A percentile compares a stretch with the other conserved stretches of the same genome.
phyloP scores from a whole-genome alignment of 2,329 filamentous ascomycete species.

The Colletotrichum chlorophyti region DNA sequence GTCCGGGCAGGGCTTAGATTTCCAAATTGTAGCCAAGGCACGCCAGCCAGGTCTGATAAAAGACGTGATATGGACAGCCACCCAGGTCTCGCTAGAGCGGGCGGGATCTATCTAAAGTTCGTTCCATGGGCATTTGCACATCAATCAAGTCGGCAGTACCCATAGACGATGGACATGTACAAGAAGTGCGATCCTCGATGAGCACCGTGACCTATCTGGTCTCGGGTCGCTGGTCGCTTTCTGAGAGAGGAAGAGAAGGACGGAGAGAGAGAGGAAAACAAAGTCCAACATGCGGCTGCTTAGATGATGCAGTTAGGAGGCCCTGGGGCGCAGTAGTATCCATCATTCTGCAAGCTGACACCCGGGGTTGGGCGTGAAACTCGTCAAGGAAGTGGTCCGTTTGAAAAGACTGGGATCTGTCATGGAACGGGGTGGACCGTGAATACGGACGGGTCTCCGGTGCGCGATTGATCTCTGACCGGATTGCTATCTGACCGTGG shows the following conservation, averaged over 20 bases:
- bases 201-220: too few relatives aligned
- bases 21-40: slow-evolving; percentile 28
- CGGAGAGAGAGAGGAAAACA: background rate
- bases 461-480: slow-evolving; percentile 39
- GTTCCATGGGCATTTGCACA: slow-evolving; percentile 11
- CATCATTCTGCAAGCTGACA: slow-evolving; percentile 51
- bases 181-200: slow-evolving; percentile 10
- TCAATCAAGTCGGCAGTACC: background rate
- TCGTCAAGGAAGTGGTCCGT: slow-evolving; percentile 35
- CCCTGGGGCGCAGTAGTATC: slow-evolving; percentile 37
- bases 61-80: slow-evolving; percentile 19
- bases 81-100: slow-evolving; percentile 5
- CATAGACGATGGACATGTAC: background rate
- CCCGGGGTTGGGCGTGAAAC: slow-evolving; percentile 49
- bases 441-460: slow-evolving; percentile 29
- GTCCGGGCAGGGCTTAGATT: slow-evolving; percentile 35
- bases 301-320: slow-evolving; percentile 22
- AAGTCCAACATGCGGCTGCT: slow-evolving; percentile 5
- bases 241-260: background rate
- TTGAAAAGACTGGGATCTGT: slow-evolving; percentile 28
- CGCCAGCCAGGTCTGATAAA: slow-evolving; percentile 8
- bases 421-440: slow-evolving; percentile 26
- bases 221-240: background rate
- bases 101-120: slow-evolving; percentile 15
- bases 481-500: slow-evolving; percentile 39